A percentile compares a stretch with the other conserved stretches of the same genome.
Conservation (phyloP, 23 red algal species). For the Gracilaria caudata region DNA sequence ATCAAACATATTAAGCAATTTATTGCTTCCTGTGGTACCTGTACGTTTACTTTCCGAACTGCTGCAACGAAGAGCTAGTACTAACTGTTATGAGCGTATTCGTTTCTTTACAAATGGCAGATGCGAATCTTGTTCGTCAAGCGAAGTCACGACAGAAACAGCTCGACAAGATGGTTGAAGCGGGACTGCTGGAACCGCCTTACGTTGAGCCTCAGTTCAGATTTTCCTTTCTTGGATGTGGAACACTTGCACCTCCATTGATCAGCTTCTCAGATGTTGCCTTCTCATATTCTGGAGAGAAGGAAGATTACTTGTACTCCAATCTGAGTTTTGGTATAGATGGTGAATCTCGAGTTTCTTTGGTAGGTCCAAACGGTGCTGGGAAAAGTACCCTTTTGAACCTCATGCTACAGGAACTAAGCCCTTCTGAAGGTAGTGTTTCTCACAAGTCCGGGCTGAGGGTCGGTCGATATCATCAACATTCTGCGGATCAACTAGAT, state of each 20-base stretch:
- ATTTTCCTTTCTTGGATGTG: conserved; percentile 86
- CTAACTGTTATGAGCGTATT: neutral
- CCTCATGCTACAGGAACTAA: conserved; percentile 81
- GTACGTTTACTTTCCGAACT: conserved; percentile 21
- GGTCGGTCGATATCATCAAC: conserved; percentile 90
- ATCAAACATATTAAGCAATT: conserved; percentile 94
- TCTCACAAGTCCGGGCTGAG: conserved; percentile 84
- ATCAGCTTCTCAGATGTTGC: conserved; percentile 91
- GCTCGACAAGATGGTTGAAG: conserved; percentile 90
- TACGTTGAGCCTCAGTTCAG: conserved; percentile 80
- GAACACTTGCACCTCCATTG: conserved; percentile 79
- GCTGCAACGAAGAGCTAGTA: neutral
- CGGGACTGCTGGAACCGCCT: conserved; percentile 73
- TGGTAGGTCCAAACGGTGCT: conserved; percentile 97
- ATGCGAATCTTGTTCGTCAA: conserved; percentile 89
- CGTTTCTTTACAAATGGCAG: neutral
- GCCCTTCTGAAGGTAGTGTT: conserved; percentile 76
- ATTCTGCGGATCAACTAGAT: conserved; percentile 86
- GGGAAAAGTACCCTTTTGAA: conserved; percentile 97
- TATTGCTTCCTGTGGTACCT: conserved; percentile 88
- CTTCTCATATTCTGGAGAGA: conserved; percentile 84
- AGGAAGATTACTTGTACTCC: conserved; percentile 80
- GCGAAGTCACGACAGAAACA: conserved; percentile 93
- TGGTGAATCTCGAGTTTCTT: conserved; percentile 84
- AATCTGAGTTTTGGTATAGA: conserved; percentile 93